These are phyloP conservation scores for Eucalyptus erythrocorys DNA, from an alignment of 345 rosid species.

Conservation along the genomic window DNA sequence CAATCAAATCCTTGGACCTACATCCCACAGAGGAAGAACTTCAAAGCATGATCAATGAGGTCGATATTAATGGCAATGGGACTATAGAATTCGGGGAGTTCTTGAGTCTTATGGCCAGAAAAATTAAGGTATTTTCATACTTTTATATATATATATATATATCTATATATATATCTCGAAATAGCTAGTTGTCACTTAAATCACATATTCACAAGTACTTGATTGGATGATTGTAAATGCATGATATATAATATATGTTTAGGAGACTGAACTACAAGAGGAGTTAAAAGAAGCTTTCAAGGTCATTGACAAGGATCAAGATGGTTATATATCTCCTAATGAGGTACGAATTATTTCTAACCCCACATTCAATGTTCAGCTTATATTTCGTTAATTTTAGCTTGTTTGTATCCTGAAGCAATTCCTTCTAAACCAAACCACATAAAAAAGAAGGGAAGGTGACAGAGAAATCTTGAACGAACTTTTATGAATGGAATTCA, in stretches of 20 bases:
- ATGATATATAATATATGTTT: not conserved
- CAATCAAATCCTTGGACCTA: slow-evolving; percentile 35
- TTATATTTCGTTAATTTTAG: not conserved
- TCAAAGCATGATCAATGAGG: slow-evolving; percentile 45
- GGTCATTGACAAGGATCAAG: slow-evolving; percentile 61
- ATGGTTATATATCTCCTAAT: slow-evolving; percentile 50
- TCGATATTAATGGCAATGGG: slow-evolving; percentile 45
- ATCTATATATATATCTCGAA: not conserved
- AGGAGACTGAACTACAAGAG: slow-evolving; percentile 49
- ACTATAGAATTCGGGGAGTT: slow-evolving; percentile 62
- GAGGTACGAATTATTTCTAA: slow-evolving; percentile 25
- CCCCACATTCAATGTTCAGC: not conserved
- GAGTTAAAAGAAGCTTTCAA: slow-evolving; percentile 53
- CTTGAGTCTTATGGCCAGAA: slow-evolving; percentile 56
- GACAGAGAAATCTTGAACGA: not conserved
- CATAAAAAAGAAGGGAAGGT: not conserved
- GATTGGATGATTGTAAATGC: not conserved
- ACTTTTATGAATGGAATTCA: not conserved
- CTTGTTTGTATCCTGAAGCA: not conserved
- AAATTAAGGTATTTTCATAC: slow-evolving; percentile 34
- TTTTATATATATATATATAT: too few relatives aligned
- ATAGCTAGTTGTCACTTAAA: not conserved
- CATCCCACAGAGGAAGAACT: slow-evolving; percentile 60
- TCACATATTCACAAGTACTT: not conserved
- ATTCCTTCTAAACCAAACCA: not conserved